phyloP scores from a whole-genome alignment of 495 filamentous ascomycete species.

The Penicillium samsonianum region DNA sequence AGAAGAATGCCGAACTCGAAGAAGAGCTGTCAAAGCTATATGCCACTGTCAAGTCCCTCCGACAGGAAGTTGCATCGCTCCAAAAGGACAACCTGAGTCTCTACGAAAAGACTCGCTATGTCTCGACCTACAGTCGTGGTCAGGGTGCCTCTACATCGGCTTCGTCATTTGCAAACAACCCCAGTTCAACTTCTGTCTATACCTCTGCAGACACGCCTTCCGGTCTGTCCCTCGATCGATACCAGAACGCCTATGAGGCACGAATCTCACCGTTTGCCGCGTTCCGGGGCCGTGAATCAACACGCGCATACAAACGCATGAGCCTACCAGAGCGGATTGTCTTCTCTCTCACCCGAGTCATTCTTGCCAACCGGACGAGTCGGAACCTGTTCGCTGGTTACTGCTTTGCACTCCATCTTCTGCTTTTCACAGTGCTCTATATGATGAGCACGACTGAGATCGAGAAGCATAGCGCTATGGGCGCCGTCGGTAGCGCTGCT shows the following conservation, averaged over 20 bases:
- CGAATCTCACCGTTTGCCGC: slow-evolving; percentile 94
- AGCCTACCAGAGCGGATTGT: slow-evolving; percentile 85
- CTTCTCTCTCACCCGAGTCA: slow-evolving; percentile 86
- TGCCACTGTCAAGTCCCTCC: slow-evolving; percentile 76
- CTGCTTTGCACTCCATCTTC: slow-evolving; percentile 81
- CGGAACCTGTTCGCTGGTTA: slow-evolving; percentile 95
- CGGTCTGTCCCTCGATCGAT: slow-evolving; percentile 76
- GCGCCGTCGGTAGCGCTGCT: slow-evolving; percentile 44
- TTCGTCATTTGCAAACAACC: slow-evolving; percentile 68
- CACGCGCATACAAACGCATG: slow-evolving; percentile 94
- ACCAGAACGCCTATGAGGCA: slow-evolving; percentile 90
- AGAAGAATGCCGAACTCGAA: slow-evolving; percentile 89
- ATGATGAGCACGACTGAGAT: slow-evolving; percentile 70
- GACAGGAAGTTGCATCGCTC: slow-evolving; percentile 86
- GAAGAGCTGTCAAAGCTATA: slow-evolving; percentile 84
- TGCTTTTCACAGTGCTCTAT: slow-evolving; percentile 85
- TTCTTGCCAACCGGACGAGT: slow-evolving; percentile 86
- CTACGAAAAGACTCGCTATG: slow-evolving; percentile 97
- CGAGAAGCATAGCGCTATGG: slow-evolving; percentile 54
- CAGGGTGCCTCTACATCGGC: slow-evolving; percentile 66
- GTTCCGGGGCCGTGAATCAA: slow-evolving; percentile 87
- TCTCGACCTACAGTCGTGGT: slow-evolving; percentile 82
- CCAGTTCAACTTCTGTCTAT: slow-evolving; percentile 72
- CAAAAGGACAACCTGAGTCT: slow-evolving; percentile 96
- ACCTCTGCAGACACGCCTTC: slow-evolving; percentile 59